Conservation (phyloP, 306 rosid genomes). For the Sphenostylis stenocarpa region DNA sequence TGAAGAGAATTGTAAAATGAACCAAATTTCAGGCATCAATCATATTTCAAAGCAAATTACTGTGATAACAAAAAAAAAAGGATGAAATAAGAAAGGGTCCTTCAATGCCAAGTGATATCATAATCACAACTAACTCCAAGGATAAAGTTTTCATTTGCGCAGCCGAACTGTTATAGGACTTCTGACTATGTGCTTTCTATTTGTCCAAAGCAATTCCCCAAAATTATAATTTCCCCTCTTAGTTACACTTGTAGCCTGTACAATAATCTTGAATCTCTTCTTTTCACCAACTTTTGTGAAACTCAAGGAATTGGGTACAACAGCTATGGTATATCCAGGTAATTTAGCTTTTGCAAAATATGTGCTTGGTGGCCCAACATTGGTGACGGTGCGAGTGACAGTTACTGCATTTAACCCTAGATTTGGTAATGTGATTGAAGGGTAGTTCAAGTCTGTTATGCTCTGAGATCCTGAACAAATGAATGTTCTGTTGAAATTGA, state of each 20-base stretch:
- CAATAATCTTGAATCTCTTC: conserved; percentile 43
- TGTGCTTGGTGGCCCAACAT: conserved; percentile 54
- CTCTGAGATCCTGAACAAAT: conserved; percentile 42
- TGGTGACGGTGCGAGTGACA: conserved; percentile 39
- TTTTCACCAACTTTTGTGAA: conserved; percentile 54
- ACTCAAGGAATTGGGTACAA: conserved; percentile 43
- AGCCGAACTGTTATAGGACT: conserved; percentile 52
- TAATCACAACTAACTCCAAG: neutral
- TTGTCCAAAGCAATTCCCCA: conserved; percentile 48
- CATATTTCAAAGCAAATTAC: neutral
- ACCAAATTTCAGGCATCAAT: neutral
- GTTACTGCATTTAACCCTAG: conserved; percentile 20
- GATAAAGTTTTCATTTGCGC: conserved; percentile 16
- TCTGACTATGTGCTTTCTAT: conserved; percentile 51
- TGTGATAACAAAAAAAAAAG: neutral
- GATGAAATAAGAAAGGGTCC: neutral
- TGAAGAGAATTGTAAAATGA: too few species aligned
- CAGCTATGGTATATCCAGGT: conserved; percentile 41
- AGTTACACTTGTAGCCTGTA: conserved; percentile 32
- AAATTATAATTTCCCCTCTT: conserved; percentile 17
- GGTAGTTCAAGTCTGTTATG: conserved; percentile 60
- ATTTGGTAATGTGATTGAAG: conserved; percentile 62
- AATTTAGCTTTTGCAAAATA: conserved; percentile 43
- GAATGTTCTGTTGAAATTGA: conserved; percentile 26
- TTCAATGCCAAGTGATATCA: neutral